A percentile compares a stretch with the other conserved stretches of the same genome.
Evolutionary conservation across 169 alveolate genomes (phyloP).

Genomic region (Amoebophrya sp.): DNA sequence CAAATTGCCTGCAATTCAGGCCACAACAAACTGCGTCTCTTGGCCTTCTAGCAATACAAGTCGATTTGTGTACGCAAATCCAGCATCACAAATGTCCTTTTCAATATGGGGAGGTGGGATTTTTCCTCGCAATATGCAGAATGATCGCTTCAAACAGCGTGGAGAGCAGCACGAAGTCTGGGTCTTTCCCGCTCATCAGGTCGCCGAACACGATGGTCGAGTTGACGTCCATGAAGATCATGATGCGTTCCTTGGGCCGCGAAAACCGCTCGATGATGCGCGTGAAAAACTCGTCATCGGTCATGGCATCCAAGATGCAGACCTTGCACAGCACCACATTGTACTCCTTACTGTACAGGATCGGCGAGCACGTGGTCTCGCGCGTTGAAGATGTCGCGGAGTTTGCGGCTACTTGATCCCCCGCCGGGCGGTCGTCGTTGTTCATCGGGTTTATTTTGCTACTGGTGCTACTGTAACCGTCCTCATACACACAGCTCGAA

Average conservation of each 20-base stretch:
- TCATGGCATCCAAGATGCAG: not conserved
- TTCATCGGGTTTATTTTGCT: too few species aligned
- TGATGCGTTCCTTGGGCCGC: not conserved
- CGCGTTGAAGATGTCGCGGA: too few species aligned
- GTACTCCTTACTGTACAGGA: not conserved
- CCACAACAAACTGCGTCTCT: too few species aligned
- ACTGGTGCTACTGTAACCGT: not conserved
- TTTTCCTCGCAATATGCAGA: too few species aligned
- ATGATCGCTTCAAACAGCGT: not conserved
- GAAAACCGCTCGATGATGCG: not conserved
- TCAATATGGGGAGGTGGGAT: too few species aligned
- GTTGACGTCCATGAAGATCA: not conserved
- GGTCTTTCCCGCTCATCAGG: slow-evolving; percentile 14
- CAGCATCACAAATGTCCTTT: too few species aligned
- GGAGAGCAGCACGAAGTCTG: slow-evolving; percentile 11
- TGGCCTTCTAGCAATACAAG: too few species aligned
- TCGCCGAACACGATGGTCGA: slow-evolving; percentile 2
- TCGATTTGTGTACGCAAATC: too few species aligned
- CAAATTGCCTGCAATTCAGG: too few species aligned
- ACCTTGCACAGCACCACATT: slow-evolving; percentile 19
- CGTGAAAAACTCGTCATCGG: not conserved
- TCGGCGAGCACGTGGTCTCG: not conserved
- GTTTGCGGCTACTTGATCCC: too few species aligned
- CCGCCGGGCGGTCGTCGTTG: too few species aligned
- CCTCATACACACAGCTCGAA: not conserved